These are phyloP conservation scores for Lepiota venenata DNA, from an alignment of 768 basidiomycete genomes.

Conservation along the genomic window DNA sequence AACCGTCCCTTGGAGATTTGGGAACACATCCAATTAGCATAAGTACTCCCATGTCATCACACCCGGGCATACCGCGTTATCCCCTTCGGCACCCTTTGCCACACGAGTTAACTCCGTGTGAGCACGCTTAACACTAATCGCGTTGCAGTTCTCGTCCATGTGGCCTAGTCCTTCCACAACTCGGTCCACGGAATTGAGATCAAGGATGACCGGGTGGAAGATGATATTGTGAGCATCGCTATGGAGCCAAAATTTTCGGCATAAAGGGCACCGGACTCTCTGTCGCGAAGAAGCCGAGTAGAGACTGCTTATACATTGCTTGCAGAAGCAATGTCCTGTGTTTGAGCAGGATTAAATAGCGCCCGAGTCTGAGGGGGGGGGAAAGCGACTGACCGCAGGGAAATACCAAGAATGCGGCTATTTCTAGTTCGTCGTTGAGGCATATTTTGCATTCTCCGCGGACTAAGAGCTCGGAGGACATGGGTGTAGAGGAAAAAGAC, in stretches of 20 bases:
- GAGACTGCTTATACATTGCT: conserved; percentile 25
- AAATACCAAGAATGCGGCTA: conserved; percentile 26
- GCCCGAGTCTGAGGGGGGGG: not conserved
- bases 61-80: conserved; percentile 25
- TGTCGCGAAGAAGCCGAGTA: conserved; percentile 16
- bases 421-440: conserved; percentile 20
- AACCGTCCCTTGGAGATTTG: conserved; percentile 24
- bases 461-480: conserved; percentile 5
- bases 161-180: conserved; percentile 13
- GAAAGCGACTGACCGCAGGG: conserved; percentile 28
- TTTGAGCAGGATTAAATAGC: not conserved
- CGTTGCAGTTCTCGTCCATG: conserved; percentile 7
- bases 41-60: too few relatives aligned
- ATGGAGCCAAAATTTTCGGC: not conserved
- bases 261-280: conserved; percentile 1
- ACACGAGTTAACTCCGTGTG: conserved; percentile 30
- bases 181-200: not conserved
- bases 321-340: conserved; percentile 42
- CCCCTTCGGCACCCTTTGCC: conserved; percentile 19
- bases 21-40: not conserved
- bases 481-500: not conserved
- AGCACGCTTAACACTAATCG: conserved; percentile 31
- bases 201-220: conserved; percentile 6
- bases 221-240: not conserved
- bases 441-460: conserved; percentile 22